Evolutionary conservation across 148 eudicot species (phyloP), one percentile per base, ranked within the genome.

Genomic region (Nepenthes gracilis): DNA sequence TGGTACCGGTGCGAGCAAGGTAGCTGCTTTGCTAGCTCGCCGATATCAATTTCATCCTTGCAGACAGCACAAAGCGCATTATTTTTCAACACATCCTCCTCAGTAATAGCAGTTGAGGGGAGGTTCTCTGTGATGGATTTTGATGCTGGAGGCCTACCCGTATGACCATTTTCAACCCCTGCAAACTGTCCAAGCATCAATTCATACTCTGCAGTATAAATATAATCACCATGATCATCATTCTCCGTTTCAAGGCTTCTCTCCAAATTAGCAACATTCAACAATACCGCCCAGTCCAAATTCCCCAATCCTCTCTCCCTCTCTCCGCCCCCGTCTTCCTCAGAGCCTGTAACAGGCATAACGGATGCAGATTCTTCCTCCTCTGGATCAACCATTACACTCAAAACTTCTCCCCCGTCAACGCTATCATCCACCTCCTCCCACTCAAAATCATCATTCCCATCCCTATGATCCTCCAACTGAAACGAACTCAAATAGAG

Each of bases 1-100:
- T 86, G 89, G 68, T 79, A 86, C 33, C 70, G 67, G 65, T 86
- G 94, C 3, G 74, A 67, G 67, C 94, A 86, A 61, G 94, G 89
- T 57, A 86, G 73, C 67, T 71, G 65, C 63, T 76, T 86, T 12
- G 68, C 79, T 56, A 54, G 69, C 54, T 77, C 79, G n/a, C 88
- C 88, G 50, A 65, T 59, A 36, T 47, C 77, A 48, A 86, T 61
- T 36, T 74, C 79, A 40, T 86, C 88, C 74, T 83, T 86, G 55
- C 94, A 86, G 53, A 86, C 83, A 23, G 94, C 94, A 72, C 94
- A 86, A 1, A 75, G 57, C 0, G 72, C 71, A 52, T 73, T 72
- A 38, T 69, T 74, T 32, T 65, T 75, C 11, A 66, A 52, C 51
- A 77, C 75, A 61, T 81, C 85, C 55, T 70, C 83, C 47, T 67